phyloP scores from a whole-genome alignment of 805 yeast species.

The Cyberlindnera bimundalis region DNA sequence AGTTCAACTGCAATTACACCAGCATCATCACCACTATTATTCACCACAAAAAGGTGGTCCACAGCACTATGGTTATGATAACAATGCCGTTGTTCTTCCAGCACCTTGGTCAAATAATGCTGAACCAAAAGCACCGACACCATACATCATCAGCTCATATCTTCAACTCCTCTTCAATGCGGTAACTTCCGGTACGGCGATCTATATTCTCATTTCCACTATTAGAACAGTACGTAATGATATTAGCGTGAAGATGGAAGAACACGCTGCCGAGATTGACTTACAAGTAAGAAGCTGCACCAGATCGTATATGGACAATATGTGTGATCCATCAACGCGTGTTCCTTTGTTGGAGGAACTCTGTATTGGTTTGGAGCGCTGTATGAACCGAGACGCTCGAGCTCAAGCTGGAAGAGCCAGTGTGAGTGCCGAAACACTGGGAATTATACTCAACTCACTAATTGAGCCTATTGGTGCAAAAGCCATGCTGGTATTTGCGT shows the following conservation, averaged over 20 bases:
- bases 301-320: slow-evolving; percentile 48
- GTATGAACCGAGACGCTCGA: slow-evolving; percentile 55
- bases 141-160: slow-evolving; percentile 60
- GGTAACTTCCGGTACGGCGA: slow-evolving; percentile 41
- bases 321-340: slow-evolving; percentile 51
- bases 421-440: slow-evolving; percentile 60
- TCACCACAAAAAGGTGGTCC: slow-evolving; percentile 9
- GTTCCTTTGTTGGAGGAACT: slow-evolving; percentile 56
- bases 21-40: slow-evolving; percentile 42
- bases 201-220: slow-evolving; percentile 41
- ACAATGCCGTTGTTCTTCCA: slow-evolving; percentile 38
- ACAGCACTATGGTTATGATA: background rate
- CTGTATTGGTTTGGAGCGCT: slow-evolving; percentile 61
- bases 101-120: slow-evolving; percentile 56
- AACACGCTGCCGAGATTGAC: slow-evolving; percentile 41
- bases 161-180: slow-evolving; percentile 54
- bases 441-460: slow-evolving; percentile 56
- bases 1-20: slow-evolving; percentile 37
- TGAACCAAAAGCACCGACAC: slow-evolving; percentile 47
- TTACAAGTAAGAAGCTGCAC: slow-evolving; percentile 54
- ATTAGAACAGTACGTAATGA: slow-evolving; percentile 52
- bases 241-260: slow-evolving; percentile 47
- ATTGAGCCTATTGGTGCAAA: slow-evolving; percentile 67
- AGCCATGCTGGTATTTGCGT: slow-evolving; percentile 44
- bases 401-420: slow-evolving; percentile 47